A percentile compares a stretch with the other conserved stretches of the same genome.
Conservation (phyloP, 305 asterid genomes). For the Fraxinus velutina region DNA sequence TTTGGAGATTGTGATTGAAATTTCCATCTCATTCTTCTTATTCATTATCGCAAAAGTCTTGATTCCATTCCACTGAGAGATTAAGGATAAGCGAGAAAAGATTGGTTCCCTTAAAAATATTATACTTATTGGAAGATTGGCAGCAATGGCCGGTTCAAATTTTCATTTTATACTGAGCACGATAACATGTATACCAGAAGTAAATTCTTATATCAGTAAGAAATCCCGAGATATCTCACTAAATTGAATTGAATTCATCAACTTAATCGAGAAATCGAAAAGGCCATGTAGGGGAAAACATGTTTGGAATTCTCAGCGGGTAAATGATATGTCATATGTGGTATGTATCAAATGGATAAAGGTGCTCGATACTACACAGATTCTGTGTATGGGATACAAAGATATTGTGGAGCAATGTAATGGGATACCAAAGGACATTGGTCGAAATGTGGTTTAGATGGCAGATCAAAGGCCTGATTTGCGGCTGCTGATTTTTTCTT, state of each 20-base stretch:
- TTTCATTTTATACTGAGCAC: not conserved
- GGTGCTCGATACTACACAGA: too few relatives aligned
- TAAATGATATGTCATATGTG: slow-evolving; percentile 16
- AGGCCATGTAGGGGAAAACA: not conserved
- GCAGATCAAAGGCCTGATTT: not conserved
- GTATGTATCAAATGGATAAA: too few relatives aligned
- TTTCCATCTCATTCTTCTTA: not conserved
- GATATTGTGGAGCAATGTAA: too few relatives aligned
- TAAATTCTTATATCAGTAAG: not conserved
- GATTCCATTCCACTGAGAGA: not conserved
- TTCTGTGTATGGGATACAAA: too few relatives aligned
- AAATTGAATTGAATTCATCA: not conserved
- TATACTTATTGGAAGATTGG: not conserved
- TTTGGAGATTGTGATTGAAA: not conserved
- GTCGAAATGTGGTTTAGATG: not conserved
- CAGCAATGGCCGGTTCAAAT: not conserved
- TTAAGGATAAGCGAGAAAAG: not conserved
- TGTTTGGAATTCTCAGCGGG: not conserved
- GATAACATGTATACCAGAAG: not conserved
- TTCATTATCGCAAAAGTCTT: not conserved
- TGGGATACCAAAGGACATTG: not conserved
- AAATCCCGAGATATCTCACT: not conserved
- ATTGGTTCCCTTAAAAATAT: not conserved
- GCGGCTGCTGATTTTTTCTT: too few relatives aligned
- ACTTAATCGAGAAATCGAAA: not conserved